Percentiles rank a stretch among this genome's conserved stretches.
phyloP scores from a whole-genome alignment of 306 rosid species.

The Begonia peltatifolia region DNA sequence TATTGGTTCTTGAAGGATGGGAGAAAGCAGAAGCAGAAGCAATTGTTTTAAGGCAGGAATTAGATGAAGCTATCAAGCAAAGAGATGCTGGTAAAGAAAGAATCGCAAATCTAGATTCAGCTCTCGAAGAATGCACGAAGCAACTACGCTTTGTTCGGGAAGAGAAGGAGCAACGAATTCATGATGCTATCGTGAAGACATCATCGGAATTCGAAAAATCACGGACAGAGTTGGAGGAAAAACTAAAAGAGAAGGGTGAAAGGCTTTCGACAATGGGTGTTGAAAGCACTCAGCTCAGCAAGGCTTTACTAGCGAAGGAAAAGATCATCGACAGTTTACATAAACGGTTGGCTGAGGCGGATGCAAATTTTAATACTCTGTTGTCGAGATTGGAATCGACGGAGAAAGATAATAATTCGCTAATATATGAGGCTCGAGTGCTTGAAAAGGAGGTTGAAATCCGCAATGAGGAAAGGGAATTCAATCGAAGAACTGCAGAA shows the following conservation, averaged over 20 bases:
- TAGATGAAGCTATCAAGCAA: conserved; percentile 45
- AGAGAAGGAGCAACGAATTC: conserved; percentile 69
- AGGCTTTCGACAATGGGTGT: conserved; percentile 40
- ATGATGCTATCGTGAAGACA: conserved; percentile 54
- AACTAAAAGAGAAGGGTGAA: conserved; percentile 41
- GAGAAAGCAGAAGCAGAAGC: conserved; percentile 56
- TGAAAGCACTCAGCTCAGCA: conserved; percentile 50
- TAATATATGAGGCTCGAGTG: conserved; percentile 64
- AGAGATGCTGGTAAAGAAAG: conserved; percentile 47
- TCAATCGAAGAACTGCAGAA: conserved; percentile 52
- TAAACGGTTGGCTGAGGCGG: conserved; percentile 38
- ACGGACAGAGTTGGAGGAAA: conserved; percentile 38
- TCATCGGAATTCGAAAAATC: conserved; percentile 57
- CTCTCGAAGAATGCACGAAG: conserved; percentile 82
- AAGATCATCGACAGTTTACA: conserved; percentile 51
- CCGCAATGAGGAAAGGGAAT: conserved; percentile 87
- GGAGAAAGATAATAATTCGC: conserved; percentile 49
- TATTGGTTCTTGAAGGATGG: conserved; percentile 32
- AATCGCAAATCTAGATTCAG: conserved; percentile 57
- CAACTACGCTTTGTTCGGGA: conserved; percentile 78
- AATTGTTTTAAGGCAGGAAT: conserved; percentile 33
- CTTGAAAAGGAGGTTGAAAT: conserved; percentile 88
- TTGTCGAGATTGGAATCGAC: conserved; percentile 49
- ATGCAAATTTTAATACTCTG: conserved; percentile 39
- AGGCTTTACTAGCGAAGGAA: conserved; percentile 47